Conservation (phyloP, 2,329 filamentous ascomycete species). For the Calonectria montana region DNA sequence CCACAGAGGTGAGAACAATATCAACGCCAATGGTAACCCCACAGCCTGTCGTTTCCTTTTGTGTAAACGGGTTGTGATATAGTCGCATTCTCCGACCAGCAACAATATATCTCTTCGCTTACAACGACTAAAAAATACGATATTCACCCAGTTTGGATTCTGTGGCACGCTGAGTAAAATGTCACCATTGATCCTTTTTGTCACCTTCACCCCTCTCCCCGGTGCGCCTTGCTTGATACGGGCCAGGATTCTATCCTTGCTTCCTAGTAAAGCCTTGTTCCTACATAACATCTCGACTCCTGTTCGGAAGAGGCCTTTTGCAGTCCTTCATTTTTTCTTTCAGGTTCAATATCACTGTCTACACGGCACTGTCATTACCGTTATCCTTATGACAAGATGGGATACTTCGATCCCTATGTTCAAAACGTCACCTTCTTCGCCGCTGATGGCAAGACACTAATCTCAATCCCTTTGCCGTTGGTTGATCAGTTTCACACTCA, state of each 20-base stretch:
- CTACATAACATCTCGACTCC: not conserved
- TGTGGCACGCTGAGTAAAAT: slow-evolving; percentile 31
- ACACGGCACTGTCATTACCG: not conserved
- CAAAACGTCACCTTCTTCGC: slow-evolving; percentile 52
- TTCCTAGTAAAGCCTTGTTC: not conserved
- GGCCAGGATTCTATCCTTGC: not conserved
- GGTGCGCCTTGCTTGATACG: not conserved
- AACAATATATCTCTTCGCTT: slow-evolving; percentile 39
- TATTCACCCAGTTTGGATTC: slow-evolving; percentile 19
- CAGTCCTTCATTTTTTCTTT: not conserved
- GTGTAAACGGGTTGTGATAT: slow-evolving; percentile 34
- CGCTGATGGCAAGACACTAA: slow-evolving; percentile 45
- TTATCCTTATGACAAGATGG: slow-evolving; percentile 31
- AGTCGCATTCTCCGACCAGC: slow-evolving; percentile 31
- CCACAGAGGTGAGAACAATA: slow-evolving; percentile 44
- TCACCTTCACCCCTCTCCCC: slow-evolving; percentile 8
- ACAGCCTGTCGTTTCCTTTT: slow-evolving; percentile 24
- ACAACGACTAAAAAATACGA: slow-evolving; percentile 21
- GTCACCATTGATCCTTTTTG: not conserved
- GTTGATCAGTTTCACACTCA: slow-evolving; percentile 49
- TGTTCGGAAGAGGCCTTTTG: not conserved
- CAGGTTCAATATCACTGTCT: not conserved
- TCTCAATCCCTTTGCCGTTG: slow-evolving; percentile 46
- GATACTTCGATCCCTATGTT: slow-evolving; percentile 47
- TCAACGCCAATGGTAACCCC: slow-evolving; percentile 38